Evolutionary conservation across 1,284 basidiomycete species (phyloP), one percentile per base, ranked within the genome.

Genomic region (Leccinum laetum): DNA sequence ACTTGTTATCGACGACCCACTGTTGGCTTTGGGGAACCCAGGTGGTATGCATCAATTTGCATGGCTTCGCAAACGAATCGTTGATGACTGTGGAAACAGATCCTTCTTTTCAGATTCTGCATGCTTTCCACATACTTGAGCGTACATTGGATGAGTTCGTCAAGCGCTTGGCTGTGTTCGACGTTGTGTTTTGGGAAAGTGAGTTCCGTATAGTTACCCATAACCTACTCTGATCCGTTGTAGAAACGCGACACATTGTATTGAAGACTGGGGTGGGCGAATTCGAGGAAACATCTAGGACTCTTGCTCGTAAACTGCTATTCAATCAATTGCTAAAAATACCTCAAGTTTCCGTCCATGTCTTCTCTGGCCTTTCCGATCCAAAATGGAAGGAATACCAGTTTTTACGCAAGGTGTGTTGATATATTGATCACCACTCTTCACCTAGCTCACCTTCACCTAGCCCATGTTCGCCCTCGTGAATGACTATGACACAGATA

Each of bases 401-500:
- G 32, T 68, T 70, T 16, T 64, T 72, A 5, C 79, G 75, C 61
- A 83, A 84, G 74, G 84, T 84, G 68, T 35, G 69, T 66, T 9
- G 6, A 14, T 13, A 16, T 21, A 2, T 24, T 24, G 13, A 6
- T 7, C 5, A 1, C 5, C 13, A 11, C 3, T 56, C 32, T 52
- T 49, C 56, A 53, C 41, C 32, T 13, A 16, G 24, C 60, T 71
- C 53, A 70, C 35, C 26, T 21, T 53, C 14, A 3, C 52, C 39
- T 63, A 90, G 87, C 89, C 90, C 2, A 89, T 91, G 87, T 90
- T 89, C 63, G 79, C 85, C 18, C 79, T 91, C 76, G 77, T 80
- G 11, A 83, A 85, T 68, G 87, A 88, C 64, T 87, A 86, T 5
- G 83, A 81, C 2, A 61, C 73, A 4, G 66, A 71, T 6, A 66